Evolutionary conservation across 352 stramenopile genomes (phyloP).

Genomic region (Pythium aristosporum): DNA sequence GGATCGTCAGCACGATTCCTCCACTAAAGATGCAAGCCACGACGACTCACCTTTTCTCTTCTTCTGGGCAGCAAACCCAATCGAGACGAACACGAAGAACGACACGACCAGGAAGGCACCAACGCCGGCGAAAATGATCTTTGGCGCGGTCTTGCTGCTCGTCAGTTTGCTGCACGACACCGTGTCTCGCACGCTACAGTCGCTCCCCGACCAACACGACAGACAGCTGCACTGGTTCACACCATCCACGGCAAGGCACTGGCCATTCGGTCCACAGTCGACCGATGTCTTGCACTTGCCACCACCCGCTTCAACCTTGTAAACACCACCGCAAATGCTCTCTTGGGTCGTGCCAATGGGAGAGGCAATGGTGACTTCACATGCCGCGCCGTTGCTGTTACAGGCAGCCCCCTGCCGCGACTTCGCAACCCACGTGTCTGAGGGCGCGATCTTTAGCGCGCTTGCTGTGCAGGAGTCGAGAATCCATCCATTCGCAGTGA

Average conservation of each 20-base stretch:
- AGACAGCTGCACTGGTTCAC: constrained; percentile 70
- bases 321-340: constrained; percentile 64
- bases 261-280: constrained; percentile 73
- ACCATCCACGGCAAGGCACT: constrained; percentile 64
- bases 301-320: constrained; percentile 62
- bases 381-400: constrained; percentile 55
- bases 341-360: constrained; percentile 69
- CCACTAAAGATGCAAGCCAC: background rate
- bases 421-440: constrained; percentile 71
- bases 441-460: constrained; percentile 51
- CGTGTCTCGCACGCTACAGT: constrained; percentile 80
- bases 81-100: constrained; percentile 68
- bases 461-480: constrained; percentile 51
- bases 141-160: constrained; percentile 57
- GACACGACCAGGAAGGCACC: constrained; percentile 74
- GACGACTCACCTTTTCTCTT: constrained; percentile 60
- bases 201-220: constrained; percentile 73
- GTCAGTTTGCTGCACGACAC: constrained; percentile 58
- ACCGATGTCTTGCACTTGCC: constrained; percentile 59
- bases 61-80: constrained; percentile 67
- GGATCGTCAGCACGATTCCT: background rate
- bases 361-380: constrained; percentile 55
- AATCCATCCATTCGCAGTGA: constrained; percentile 63
- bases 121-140: constrained; percentile 72
- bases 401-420: constrained; percentile 75